These are phyloP conservation scores for Zychaea mexicana DNA, from an alignment of 371 early-diverging fungal species.

Conservation along the genomic window DNA sequence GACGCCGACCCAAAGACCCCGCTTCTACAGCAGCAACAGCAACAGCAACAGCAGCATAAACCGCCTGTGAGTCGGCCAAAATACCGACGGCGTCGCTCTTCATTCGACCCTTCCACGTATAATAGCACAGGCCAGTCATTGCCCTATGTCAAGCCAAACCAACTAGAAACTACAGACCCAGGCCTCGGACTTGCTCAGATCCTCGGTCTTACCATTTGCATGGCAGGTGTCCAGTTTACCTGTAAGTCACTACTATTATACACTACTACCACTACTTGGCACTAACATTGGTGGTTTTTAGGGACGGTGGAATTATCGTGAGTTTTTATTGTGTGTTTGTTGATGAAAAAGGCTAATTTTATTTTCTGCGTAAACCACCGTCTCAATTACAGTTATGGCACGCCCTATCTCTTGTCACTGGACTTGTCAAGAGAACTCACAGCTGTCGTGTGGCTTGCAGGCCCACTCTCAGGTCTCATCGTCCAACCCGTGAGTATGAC, in stretches of 20 bases:
- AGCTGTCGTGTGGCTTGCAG: slow-evolving; percentile 77
- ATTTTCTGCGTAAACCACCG: neutral
- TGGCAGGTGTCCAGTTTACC: slow-evolving; percentile 69
- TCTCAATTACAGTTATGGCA: slow-evolving; percentile 70
- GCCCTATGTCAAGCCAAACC: slow-evolving; percentile 14
- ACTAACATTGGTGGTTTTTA: slow-evolving; percentile 15
- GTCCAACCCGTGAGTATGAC: slow-evolving; percentile 35
- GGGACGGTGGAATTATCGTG: slow-evolving; percentile 62
- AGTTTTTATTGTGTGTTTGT: slow-evolving; percentile 9
- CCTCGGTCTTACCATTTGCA: slow-evolving; percentile 30
- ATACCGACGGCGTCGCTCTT: slow-evolving; percentile 38
- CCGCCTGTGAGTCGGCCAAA: slow-evolving; percentile 40
- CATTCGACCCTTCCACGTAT: slow-evolving; percentile 46
- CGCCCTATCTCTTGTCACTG: slow-evolving; percentile 72
- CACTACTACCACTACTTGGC: no score
- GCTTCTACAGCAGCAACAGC: slow-evolving; percentile 13
- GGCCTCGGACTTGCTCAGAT: slow-evolving; percentile 13
- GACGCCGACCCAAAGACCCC: slow-evolving; percentile 20
- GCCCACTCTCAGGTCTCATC: slow-evolving; percentile 70
- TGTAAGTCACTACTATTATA: slow-evolving; percentile 47
- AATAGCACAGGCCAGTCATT: slow-evolving; percentile 32
- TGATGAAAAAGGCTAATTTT: neutral
- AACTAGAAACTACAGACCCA: slow-evolving; percentile 14
- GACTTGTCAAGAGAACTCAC: slow-evolving; percentile 68
- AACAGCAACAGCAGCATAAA: slow-evolving; percentile 19